A percentile compares a stretch with the other conserved stretches of the same genome.
Conservation (phyloP, 2,329 filamentous ascomycete species). For the Sporothrix schenckii region DNA sequence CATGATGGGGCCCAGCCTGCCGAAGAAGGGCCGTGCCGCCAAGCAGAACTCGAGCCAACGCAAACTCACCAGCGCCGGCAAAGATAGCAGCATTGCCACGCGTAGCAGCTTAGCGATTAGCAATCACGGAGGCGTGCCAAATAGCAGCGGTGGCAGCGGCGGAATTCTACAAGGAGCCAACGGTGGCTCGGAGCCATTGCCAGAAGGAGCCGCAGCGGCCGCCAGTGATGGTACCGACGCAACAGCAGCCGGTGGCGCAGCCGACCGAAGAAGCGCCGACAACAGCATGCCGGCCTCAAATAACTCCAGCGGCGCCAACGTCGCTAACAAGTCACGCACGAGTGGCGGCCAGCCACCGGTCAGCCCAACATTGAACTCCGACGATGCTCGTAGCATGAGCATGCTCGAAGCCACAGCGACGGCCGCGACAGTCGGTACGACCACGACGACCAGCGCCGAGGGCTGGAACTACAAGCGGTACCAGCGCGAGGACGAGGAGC, state of each 20-base stretch:
- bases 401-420: conserved; percentile 41
- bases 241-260: neutral
- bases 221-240: neutral
- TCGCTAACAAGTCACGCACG: neutral
- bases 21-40: conserved; percentile 59
- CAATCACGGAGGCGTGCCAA: conserved; percentile 38
- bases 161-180: neutral
- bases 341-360: conserved; percentile 30
- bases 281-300: neutral
- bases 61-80: conserved; percentile 60
- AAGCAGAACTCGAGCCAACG: conserved; percentile 63
- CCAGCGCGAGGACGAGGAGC: conserved; percentile 83
- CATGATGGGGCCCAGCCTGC: conserved; percentile 72
- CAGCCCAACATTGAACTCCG: conserved; percentile 52
- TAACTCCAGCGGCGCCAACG: neutral
- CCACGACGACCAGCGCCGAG: conserved; percentile 47
- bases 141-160: neutral
- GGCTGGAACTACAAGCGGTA: conserved; percentile 80
- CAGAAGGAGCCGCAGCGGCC: neutral
- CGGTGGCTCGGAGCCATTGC: neutral
- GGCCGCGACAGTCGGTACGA: conserved; percentile 29
- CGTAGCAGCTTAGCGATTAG: conserved; percentile 47
- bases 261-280: conserved; percentile 5
- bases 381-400: conserved; percentile 52
- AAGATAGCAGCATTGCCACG: conserved; percentile 54